Conservation (phyloP, 2,329 filamentous ascomycete species). For the Triangularia setosa region DNA sequence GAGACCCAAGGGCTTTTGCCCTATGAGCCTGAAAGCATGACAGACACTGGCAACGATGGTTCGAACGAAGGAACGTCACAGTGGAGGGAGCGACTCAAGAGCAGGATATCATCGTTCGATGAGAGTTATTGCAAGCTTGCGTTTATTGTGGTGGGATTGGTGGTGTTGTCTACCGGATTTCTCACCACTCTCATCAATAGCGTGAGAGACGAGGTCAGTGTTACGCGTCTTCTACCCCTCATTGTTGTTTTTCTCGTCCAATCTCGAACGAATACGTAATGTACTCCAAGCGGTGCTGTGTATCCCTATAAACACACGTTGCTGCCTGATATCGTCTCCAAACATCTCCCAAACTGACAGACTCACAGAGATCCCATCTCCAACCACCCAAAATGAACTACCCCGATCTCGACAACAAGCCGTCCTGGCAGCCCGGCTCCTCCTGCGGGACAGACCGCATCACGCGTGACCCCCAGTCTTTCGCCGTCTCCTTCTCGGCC, state of each 20-base stretch:
- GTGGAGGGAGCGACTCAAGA: slow-evolving; percentile 29
- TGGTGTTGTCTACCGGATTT: slow-evolving; percentile 32
- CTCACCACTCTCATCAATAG: slow-evolving; percentile 28
- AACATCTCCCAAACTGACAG: slow-evolving; percentile 6
- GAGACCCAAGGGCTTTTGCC: slow-evolving; percentile 43
- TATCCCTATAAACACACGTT: not conserved
- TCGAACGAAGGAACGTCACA: slow-evolving; percentile 20
- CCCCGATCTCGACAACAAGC: slow-evolving; percentile 26
- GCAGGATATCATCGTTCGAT: slow-evolving; percentile 25
- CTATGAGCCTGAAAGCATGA: slow-evolving; percentile 46
- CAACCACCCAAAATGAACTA: slow-evolving; percentile 24
- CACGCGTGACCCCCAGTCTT: slow-evolving; percentile 29
- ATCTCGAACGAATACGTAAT: not conserved
- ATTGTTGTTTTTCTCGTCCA: not conserved
- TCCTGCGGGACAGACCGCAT: slow-evolving; percentile 26
- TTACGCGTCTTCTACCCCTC: slow-evolving; percentile 8
- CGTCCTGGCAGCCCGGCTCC: slow-evolving; percentile 17
- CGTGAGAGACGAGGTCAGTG: slow-evolving; percentile 28
- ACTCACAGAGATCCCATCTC: not conserved
- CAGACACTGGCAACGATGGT: slow-evolving; percentile 30
- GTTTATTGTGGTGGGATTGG: slow-evolving; percentile 29
- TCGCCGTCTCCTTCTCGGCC: slow-evolving; percentile 35
- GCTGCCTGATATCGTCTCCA: not conserved
- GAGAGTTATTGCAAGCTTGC: slow-evolving; percentile 30
- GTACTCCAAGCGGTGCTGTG: not conserved